Conservation (phyloP, 2,329 filamentous ascomycete species). For the Colletotrichum theobromicola region DNA sequence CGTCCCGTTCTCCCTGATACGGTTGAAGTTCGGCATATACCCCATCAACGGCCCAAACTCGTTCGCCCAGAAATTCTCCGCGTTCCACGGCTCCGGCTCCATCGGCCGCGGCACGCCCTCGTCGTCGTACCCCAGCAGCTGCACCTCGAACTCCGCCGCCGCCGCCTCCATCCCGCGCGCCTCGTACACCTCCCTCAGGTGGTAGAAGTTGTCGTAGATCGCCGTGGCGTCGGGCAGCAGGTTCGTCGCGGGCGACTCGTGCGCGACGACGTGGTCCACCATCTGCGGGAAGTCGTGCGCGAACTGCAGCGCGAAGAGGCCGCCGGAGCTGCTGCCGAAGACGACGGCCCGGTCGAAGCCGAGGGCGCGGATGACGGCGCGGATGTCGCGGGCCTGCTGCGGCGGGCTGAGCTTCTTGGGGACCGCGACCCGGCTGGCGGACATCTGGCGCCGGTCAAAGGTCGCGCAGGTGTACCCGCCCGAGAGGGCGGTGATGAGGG, state of each 20-base stretch:
- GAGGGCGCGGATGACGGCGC: constrained; percentile 31
- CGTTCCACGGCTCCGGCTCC: constrained; percentile 26
- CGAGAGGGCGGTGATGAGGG: constrained; percentile 30
- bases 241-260: constrained; percentile 31
- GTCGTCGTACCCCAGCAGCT: constrained; percentile 30
- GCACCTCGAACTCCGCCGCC: constrained; percentile 19
- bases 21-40: constrained; percentile 29
- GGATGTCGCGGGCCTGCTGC: constrained; percentile 35
- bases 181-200: constrained; percentile 26
- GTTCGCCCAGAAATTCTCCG: constrained; percentile 32
- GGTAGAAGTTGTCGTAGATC: constrained; percentile 26
- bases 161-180: constrained; percentile 24
- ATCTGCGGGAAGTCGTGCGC: constrained; percentile 33
- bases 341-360: constrained; percentile 29
- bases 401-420: constrained; percentile 28
- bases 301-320: constrained; percentile 33
- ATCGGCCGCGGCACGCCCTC: constrained; percentile 25
- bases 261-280: constrained; percentile 32
- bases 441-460: constrained; percentile 39
- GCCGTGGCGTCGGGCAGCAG: constrained; percentile 30
- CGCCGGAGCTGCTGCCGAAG: constrained; percentile 35
- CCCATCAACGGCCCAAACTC: constrained; percentile 27
- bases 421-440: constrained; percentile 27
- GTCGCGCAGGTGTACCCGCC: constrained; percentile 32
- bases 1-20: constrained; percentile 27